Evolutionary conservation across 768 basidiomycete species (phyloP).

Genomic region (Dioszegia aurantiaca): DNA sequence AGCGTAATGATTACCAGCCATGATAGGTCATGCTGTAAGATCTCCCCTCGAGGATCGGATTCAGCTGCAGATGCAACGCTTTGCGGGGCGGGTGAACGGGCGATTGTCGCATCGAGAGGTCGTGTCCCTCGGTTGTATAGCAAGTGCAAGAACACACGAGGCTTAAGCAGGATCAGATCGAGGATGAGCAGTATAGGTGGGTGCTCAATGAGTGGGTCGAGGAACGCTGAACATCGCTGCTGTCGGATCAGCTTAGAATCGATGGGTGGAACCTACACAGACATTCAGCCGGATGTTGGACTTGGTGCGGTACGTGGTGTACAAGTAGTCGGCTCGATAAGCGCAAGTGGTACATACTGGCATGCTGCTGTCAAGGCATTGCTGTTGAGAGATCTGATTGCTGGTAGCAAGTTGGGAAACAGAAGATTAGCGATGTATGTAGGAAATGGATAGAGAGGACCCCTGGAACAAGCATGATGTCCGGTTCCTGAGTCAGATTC

Average conservation of each 20-base stretch:
- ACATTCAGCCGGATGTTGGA: constrained; percentile 51
- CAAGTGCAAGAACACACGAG: constrained; percentile 49
- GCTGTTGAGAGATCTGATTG: no score
- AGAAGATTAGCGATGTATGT: no score
- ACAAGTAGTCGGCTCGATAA: constrained; percentile 40
- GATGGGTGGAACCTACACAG: constrained; percentile 39
- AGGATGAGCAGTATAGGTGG: constrained; percentile 47
- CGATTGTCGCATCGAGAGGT: constrained; percentile 31
- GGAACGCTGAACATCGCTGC: constrained; percentile 43
- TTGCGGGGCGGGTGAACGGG: no score
- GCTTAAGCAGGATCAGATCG: constrained; percentile 52
- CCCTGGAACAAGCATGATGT: no score
- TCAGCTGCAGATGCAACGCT: no score
- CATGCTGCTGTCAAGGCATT: constrained; percentile 32
- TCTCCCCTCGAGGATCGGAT: constrained; percentile 8
- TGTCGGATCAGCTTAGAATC: constrained; percentile 13
- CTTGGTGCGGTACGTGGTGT: constrained; percentile 51
- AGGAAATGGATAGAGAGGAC: no score
- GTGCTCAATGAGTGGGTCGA: constrained; percentile 52
- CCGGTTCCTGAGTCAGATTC: no score
- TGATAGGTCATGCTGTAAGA: constrained; percentile 12
- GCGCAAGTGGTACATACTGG: constrained; percentile 51
- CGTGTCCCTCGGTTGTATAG: constrained; percentile 48
- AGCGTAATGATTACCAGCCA: constrained; percentile 11
- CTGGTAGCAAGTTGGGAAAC: no score